A percentile compares a stretch with the other conserved stretches of the same genome.
Conservation (phyloP, 331 rosid species). For the Pyrus hybrid region DNA sequence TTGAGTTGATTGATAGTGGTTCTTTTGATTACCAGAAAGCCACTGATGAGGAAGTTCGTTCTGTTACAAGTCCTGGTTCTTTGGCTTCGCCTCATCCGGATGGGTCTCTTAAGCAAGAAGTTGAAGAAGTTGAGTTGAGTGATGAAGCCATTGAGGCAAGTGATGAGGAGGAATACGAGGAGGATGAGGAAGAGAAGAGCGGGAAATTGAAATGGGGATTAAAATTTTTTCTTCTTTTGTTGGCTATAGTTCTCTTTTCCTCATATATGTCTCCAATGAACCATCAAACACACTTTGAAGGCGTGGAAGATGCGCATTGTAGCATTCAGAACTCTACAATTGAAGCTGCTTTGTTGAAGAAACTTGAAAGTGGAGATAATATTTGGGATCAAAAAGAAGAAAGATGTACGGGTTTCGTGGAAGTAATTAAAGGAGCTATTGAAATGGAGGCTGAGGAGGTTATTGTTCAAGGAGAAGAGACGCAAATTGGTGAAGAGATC, state of each 20-base stretch:
- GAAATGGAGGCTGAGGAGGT: background rate
- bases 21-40: constrained; percentile 8
- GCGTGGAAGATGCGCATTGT: background rate
- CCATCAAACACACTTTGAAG: background rate
- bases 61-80: background rate
- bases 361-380: constrained; percentile 1
- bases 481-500: background rate
- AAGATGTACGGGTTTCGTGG: background rate
- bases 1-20: background rate
- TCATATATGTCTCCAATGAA: constrained; percentile 18
- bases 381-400: constrained; percentile 10
- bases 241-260: constrained; percentile 11
- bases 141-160: constrained; percentile 10
- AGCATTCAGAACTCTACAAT: constrained; percentile 9
- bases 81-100: background rate
- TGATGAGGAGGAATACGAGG: constrained; percentile 20
- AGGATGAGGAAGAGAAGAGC: constrained; percentile 14
- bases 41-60: constrained; percentile 6
- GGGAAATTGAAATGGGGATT: constrained; percentile 15
- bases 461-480: background rate
- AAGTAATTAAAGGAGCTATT: background rate
- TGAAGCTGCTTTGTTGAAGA: constrained; percentile 1
- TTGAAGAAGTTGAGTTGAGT: background rate
- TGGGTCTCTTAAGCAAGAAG: background rate
- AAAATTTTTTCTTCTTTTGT: constrained; percentile 4